Evolutionary conservation across 75 land plant species (phyloP), one percentile per base, ranked within the genome.

Genomic region (Adiantum capillusveneris): DNA sequence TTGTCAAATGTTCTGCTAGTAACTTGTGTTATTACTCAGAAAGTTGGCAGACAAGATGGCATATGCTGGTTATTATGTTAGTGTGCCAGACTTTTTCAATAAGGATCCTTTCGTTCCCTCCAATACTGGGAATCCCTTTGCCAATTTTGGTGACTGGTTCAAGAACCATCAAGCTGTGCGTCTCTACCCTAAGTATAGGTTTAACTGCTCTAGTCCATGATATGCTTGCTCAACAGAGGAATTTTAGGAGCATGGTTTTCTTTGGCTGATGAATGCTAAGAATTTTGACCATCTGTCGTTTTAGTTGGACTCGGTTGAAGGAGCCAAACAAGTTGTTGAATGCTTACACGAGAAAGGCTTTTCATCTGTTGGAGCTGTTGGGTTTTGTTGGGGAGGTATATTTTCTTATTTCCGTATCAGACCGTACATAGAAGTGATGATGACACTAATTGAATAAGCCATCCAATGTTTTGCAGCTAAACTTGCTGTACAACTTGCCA

Each of bases 401-500:
- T 48, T 68, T 46, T 46, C 22, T 46, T 6, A 46, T 18, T 46
- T 17, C 14, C 22, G 14, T 2, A 46, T 46, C 17, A 2, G 14
- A 6, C 5, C 18, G 14, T 46, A 17, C 22, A 18, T 46, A 9
- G 37, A 34, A 34, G 9, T 9, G 37, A 34, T 34, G 9, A 34
- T 34, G 9, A 34, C 9, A 34, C 3, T 34, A 34, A 34, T 5
- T 3, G 9, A 34, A 9, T 3, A 34, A 34, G 37, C 37, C 37
- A 34, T 34, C 37, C 7, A 34, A 34, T 34, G 37, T 34, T 34
- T 34, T 34, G 11, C 74, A 85, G 85, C 82, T 31, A 67, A 71
- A 59, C 76, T 79, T n/a, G 85, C 65, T 0, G 79, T 65, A 21
- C 51, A 76, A 46, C 58, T 85, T 14, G 85, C 68, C 17, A 85